Percentiles rank a stretch among this genome's conserved stretches.
Evolutionary conservation across 2,329 filamentous ascomycete genomes (phyloP).

Genomic region (Botrytis deweyae): DNA sequence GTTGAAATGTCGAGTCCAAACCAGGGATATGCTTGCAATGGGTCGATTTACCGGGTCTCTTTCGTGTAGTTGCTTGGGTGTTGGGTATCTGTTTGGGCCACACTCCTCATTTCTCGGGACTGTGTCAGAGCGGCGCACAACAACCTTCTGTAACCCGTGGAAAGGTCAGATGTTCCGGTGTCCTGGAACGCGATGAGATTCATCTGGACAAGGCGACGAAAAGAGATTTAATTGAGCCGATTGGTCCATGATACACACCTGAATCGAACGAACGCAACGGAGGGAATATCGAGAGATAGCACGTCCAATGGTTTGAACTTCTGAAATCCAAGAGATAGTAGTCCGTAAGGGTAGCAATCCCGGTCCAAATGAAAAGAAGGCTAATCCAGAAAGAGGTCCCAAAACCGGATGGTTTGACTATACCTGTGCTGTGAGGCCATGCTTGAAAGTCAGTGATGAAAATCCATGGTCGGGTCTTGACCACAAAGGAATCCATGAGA

Average conservation of each 20-base stretch:
- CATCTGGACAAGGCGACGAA: neutral
- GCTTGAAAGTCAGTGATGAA: conserved; percentile 16
- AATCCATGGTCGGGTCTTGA: conserved; percentile 23
- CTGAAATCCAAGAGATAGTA: conserved; percentile 3
- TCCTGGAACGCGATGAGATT: neutral
- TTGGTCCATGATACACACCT: conserved; percentile 19
- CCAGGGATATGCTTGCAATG: neutral
- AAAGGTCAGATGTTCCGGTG: neutral
- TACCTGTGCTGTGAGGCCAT: conserved; percentile 21
- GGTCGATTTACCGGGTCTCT: neutral
- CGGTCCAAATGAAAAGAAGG: conserved; percentile 7
- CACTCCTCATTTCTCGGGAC: neutral
- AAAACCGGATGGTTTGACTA: conserved; percentile 19
- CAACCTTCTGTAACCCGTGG: neutral
- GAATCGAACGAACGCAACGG: neutral
- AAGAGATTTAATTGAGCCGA: neutral
- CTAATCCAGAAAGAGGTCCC: conserved; percentile 16
- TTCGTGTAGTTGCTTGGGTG: neutral
- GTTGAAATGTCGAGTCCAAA: neutral
- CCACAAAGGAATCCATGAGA: conserved; percentile 18
- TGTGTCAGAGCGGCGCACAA: neutral
- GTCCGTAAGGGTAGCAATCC: conserved; percentile 14
- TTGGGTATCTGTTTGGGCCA: neutral
- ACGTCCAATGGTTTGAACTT: conserved; percentile 7
- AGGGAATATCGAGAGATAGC: neutral